Base-by-base conservation (phyloP, 495 filamentous ascomycete genomes). In the Penicillium crystallinum region DNA sequence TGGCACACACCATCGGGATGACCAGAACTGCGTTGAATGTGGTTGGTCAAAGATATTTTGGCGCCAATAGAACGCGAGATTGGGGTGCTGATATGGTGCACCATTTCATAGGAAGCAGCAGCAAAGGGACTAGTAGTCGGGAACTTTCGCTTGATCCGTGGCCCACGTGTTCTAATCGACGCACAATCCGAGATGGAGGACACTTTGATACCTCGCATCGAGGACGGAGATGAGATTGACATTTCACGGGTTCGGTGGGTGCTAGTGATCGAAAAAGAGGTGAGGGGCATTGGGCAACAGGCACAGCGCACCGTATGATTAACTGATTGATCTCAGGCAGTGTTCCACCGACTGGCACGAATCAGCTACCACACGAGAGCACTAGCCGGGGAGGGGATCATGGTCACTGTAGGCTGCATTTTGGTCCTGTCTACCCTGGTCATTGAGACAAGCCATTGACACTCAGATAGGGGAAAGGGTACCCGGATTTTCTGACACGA, bases 221-320 rank as follows among this genome's bases (percentile, higher is more conserved):
- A 72, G 31, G 72, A 82, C 1, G 73, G 83, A 7, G 64, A 74
- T 1, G 64, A 61, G 5, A 61, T 95, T 15, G 68, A 84, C 47
- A 68, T 89, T 9, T 63, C 69, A 1, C 55, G 61, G 17, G 63
- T 79, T 0, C 65, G 78, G 39, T 96, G 90, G 91, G 73, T 97
- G 22, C 61, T 97, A 0, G 78, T 97, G 0, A 79, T 98, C 30
- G 93, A 98, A 64, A 98, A 98, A 73, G 93, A 98, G 76, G 90
- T 87, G 62, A 37, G 62, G 3, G 25, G 10, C 3, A 18, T 8
- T 19, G 8, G 12, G 6, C 6, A 15, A 6, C 22, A 25, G 6
- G 21, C 0, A 9, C 14, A 17, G 3, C 31, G 10, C 9, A 41
- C 6, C 17, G 3, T 14, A 19, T 14, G 3, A 15, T 27, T n/a